phyloP scores from a whole-genome alignment of 2,329 filamentous ascomycete species.

The Monosporascus cannonballus region DNA sequence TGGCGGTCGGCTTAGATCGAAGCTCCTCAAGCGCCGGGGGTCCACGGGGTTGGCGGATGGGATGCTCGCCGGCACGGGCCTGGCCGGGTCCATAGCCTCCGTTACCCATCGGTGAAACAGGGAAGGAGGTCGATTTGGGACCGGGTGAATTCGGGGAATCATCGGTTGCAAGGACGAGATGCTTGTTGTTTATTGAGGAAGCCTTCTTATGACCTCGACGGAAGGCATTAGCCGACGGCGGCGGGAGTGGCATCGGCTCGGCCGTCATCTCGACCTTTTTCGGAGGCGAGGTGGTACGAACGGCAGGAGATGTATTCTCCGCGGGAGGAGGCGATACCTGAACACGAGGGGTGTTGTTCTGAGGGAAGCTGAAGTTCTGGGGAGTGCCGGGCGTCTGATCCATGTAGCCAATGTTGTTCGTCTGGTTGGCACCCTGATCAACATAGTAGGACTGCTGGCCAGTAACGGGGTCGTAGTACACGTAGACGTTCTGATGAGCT shows the following conservation, averaged over 20 bases:
- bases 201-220: slow-evolving; percentile 91
- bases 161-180: slow-evolving; percentile 37
- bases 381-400: slow-evolving; percentile 37
- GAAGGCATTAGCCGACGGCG: slow-evolving; percentile 85
- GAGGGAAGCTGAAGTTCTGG: slow-evolving; percentile 30
- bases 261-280: slow-evolving; percentile 64
- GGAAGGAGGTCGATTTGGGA: slow-evolving; percentile 75
- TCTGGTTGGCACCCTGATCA: slow-evolving; percentile 53
- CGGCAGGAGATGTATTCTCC: slow-evolving; percentile 44
- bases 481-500: slow-evolving; percentile 69
- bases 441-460: slow-evolving; percentile 79
- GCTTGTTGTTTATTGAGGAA: slow-evolving; percentile 63
- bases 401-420: slow-evolving; percentile 31
- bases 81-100: slow-evolving; percentile 91
- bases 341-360: slow-evolving; percentile 61
- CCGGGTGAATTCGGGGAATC: slow-evolving; percentile 53
- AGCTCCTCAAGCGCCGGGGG: slow-evolving; percentile 91
- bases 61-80: slow-evolving; percentile 88
- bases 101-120: slow-evolving; percentile 65
- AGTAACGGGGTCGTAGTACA: slow-evolving; percentile 79
- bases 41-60: slow-evolving; percentile 84
- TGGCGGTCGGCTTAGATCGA: slow-evolving; percentile 80
- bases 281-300: slow-evolving; percentile 60
- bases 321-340: slow-evolving; percentile 76
- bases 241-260: slow-evolving; percentile 66